Evolutionary conservation across 2,329 filamentous ascomycete species (phyloP), one percentile per base, ranked within the genome.

Genomic region (Paraphaeosphaeria sporulosa): DNA sequence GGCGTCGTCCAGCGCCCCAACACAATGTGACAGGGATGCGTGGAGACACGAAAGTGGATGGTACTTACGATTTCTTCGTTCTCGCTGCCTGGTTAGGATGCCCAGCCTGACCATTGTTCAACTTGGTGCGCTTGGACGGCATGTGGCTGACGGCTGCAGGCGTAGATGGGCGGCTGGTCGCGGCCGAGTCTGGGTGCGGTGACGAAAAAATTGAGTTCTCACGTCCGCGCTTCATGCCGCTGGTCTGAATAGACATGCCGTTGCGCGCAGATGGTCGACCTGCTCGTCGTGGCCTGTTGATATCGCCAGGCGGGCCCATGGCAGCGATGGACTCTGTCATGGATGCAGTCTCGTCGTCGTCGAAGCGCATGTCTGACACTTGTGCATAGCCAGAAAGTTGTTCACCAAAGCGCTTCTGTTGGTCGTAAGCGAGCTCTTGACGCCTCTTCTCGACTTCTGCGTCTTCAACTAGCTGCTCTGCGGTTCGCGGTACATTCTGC

Each of bases 1-100:
- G 54, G 64, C 68, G 64, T 66, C 59, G 57, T 64, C 64, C 61
- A 69, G 59, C 64, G 36, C 49, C 54, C 40, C 58, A 47, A 63
- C 57, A 51, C 51, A 61, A 65, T 58, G 52, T 54, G 52, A 64
- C 56, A 64, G 50, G 34, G 49, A 62, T 60, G 49, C 53, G 55
- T 48, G 51, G 50, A 46, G 65, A 59, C 51, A 67, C 54, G 47
- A 61, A 38, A 48, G 32, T 47, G 43, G 56, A 46, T 49, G 53
- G 56, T 55, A 76, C 75, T 75, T 72, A 78, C 75, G 75, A 78
- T 71, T 70, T 69, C 64, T 78, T 78, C 53, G 72, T 77, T 47
- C 73, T 70, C 52, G 75, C 75, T 57, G 73, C 65, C 42, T 57
- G 55, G 34, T 44, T 38, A 8, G 55, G 36, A 54, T 75, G 71